Evolutionary conservation across 495 filamentous ascomycete genomes (phyloP), one percentile per base, ranked within the genome.

Genomic region (Penicillium canariense): DNA sequence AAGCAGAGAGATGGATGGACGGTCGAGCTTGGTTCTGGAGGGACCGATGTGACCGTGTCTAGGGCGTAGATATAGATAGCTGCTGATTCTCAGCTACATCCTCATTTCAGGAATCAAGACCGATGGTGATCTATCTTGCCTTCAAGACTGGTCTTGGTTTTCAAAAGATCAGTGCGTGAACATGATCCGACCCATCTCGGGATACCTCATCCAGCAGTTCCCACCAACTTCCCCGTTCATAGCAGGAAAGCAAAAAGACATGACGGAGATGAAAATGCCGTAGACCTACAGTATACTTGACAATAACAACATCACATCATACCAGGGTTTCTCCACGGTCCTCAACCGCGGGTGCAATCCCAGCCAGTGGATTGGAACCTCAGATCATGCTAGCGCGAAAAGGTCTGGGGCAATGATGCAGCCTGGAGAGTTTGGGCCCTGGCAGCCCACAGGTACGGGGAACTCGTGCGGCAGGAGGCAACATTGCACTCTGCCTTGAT

Each of bases 261-360:
- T 42, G 18, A 42, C n/a, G 0, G 0, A 23, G 25, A 42, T 12
- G 38, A 23, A 18, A 23, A 17, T 9, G 18, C n/a, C 3, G 15
- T 23, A 14, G 18, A 25, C 12, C 3, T 5, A 22, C 25, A 25
- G 18, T 25, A 5, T 38, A 10, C 25, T 42, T 4, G 25, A 14
- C 14, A 12, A 42, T 25, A 12, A 23, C 5, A 42, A 25, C 11
- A 5, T 11, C 22, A 10, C 38, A 25, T n/a, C n/a, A 23, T 14
- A 2, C 20, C 20, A 42, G 4, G 25, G 25, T n/a, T n/a, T n/a
- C n/a, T n/a, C 38, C 1, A 42, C 17, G 3, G 11, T 2, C 38
- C 20, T 42, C 3, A 11, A 42, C 9, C 20, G 11, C 53, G 59
- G 59, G 23, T 62, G 55, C 48, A 31, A 59, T 59, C 11, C 52